A percentile compares a stretch with the other conserved stretches of the same genome.
phyloP scores from a whole-genome alignment of 768 basidiomycete genomes.

The Rhodocollybia butyracea region DNA sequence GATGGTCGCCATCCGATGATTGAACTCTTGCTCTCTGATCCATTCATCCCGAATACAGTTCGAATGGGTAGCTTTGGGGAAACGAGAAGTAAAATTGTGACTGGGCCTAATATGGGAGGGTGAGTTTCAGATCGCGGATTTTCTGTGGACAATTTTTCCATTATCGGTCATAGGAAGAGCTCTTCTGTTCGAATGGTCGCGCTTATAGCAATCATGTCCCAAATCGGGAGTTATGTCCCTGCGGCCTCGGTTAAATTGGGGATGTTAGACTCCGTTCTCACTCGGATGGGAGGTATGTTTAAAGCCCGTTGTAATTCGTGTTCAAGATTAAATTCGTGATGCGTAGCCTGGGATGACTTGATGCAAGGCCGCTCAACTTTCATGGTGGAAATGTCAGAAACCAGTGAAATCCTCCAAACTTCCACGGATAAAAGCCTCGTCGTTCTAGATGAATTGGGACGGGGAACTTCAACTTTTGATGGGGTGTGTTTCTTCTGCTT shows the following conservation, averaged over 20 bases:
- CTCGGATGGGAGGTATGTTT: slow-evolving; percentile 80
- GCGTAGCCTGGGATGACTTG: slow-evolving; percentile 88
- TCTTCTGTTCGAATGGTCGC: slow-evolving; percentile 79
- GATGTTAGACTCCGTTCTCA: slow-evolving; percentile 81
- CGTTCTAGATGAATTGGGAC: slow-evolving; percentile 85
- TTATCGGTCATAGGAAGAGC: slow-evolving; percentile 57
- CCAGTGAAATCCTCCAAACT: slow-evolving; percentile 79
- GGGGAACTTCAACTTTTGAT: slow-evolving; percentile 92
- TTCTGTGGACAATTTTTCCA: not conserved
- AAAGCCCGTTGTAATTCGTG: not conserved
- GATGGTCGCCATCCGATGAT: slow-evolving; percentile 95
- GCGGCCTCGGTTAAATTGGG: slow-evolving; percentile 70
- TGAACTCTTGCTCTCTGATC: slow-evolving; percentile 70
- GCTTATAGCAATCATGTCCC: slow-evolving; percentile 77
- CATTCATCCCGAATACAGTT: slow-evolving; percentile 85
- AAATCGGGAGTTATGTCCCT: slow-evolving; percentile 93
- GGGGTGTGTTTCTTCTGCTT: slow-evolving; percentile 45
- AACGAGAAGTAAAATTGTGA: slow-evolving; percentile 66
- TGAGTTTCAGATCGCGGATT: slow-evolving; percentile 19
- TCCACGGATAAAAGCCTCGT: slow-evolving; percentile 79
- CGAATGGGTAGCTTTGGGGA: slow-evolving; percentile 47
- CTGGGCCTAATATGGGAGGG: slow-evolving; percentile 86
- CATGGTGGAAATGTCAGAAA: slow-evolving; percentile 97
- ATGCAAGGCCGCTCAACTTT: slow-evolving; percentile 88
- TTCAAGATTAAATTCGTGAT: slow-evolving; percentile 5